Conservation (phyloP, 2,329 filamentous ascomycete genomes). For the Coccinonectria pachysandricola region DNA sequence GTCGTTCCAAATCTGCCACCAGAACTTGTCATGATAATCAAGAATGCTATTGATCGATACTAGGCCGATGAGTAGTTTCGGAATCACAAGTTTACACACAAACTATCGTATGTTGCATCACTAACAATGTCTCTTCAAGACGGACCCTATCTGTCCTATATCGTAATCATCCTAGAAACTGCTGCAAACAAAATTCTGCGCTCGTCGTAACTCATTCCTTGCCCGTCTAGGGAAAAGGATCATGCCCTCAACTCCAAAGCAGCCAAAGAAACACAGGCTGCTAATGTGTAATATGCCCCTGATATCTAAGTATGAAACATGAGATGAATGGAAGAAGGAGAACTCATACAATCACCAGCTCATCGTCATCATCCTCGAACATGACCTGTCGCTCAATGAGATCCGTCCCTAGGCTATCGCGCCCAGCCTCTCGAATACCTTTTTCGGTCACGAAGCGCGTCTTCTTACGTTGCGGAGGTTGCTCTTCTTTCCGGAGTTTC, state of each 20-base stretch:
- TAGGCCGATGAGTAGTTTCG: too few species aligned
- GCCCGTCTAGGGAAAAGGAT: constrained; percentile 5
- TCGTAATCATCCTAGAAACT: constrained; percentile 9
- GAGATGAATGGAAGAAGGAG: too few species aligned
- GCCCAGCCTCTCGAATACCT: constrained; percentile 66
- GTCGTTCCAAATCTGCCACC: too few species aligned
- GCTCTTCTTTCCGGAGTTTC: constrained; percentile 28
- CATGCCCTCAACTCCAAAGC: constrained; percentile 11
- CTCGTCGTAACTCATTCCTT: constrained; percentile 15
- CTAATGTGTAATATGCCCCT: too few species aligned
- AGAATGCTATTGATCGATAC: too few species aligned
- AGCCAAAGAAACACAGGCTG: too few species aligned
- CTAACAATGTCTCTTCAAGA: too few species aligned
- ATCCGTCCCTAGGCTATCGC: constrained; percentile 59
- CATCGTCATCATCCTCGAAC: constrained; percentile 39
- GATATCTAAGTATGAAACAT: too few species aligned
- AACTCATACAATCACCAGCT: constrained; percentile 40
- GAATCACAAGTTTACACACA: too few species aligned
- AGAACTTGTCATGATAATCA: too few species aligned
- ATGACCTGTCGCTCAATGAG: constrained; percentile 24
- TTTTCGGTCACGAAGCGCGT: constrained; percentile 71
- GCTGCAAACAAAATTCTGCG: too few species aligned
- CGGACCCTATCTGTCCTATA: constrained; percentile 4
- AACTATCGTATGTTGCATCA: too few species aligned
- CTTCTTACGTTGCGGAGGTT: constrained; percentile 53